Base-by-base conservation (phyloP, 2,329 filamentous ascomycete genomes). In the Nakataea oryzae region DNA sequence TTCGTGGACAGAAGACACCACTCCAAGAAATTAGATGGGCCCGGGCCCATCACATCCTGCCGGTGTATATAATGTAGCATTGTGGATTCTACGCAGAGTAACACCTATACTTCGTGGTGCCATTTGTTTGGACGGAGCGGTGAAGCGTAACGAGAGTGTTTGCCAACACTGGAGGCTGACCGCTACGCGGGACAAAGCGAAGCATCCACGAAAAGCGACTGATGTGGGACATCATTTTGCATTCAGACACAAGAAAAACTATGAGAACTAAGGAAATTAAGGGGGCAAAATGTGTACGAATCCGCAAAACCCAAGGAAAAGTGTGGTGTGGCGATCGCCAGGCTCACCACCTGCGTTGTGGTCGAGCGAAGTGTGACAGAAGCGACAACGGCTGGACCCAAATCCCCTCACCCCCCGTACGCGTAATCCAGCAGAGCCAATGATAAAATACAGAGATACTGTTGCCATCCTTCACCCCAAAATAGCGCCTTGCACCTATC, bases 211-310 rank as follows among this genome's bases (percentile, higher is more conserved):
- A n/a, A 11, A 3, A n/a, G 2, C 9, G 41, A 50, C 21, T 56
- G 54, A 56, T 56, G 54, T 27, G 28, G 27, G 14, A 27, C 54
- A 56, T 56, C 54, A 24, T 55, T 58, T 54, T 60, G 59, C 60
- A 63, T 63, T 64, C 54, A 54, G 57, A 58, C 28, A 58, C 41
- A 30, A 59, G 26, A 28, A 59, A 62, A 59, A 32, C 61, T 58
- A 59, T 24, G 56, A 26, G 47, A 59, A 24, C 60, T 61, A 62
- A 62, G 61, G 58, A 56, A 27, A 27, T 56, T 56, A 56, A 27
- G 54, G 50, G 54, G 54, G 26, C 54, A 21, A 56, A 29, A 56
- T 50, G 41, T n/a, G 41, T 50, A 50, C 17, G 21, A 50, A 24
- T 58, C 27, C n/a, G 30, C 21, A 32, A 58, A 58, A 58, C 29